A percentile compares a stretch with the other conserved stretches of the same genome.
Conservation (phyloP, 306 rosid species). For the Senna tora region DNA sequence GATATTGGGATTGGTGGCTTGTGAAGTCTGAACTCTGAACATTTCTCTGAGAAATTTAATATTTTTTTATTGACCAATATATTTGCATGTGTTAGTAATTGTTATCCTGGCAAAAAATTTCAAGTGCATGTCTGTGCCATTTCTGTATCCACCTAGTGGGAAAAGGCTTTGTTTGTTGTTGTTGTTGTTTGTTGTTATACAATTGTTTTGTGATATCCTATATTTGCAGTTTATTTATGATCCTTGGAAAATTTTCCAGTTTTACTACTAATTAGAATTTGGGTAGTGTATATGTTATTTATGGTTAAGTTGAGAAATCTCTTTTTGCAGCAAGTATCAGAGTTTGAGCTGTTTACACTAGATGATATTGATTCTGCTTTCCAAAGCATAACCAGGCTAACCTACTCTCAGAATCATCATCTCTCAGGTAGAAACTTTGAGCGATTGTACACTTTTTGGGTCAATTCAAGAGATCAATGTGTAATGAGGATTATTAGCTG, state of each 20-base stretch:
- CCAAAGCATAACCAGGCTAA: conserved; percentile 79
- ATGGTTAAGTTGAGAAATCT: conserved; percentile 35
- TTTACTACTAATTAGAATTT: not conserved
- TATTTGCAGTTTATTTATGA: not conserved
- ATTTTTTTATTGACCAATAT: not conserved
- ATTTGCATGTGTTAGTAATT: not conserved
- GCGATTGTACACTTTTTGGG: not conserved
- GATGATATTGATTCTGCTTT: conserved; percentile 96
- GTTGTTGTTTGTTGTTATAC: not conserved
- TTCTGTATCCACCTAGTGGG: too few relatives aligned
- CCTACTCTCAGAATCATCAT: conserved; percentile 95
- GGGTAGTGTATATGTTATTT: conserved; percentile 7
- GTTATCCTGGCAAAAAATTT: not conserved
- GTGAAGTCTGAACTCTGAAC: too few relatives aligned
- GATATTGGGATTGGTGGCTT: not conserved
- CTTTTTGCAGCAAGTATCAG: conserved; percentile 89
- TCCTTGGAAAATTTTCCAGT: not conserved
- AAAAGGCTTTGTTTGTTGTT: too few relatives aligned
- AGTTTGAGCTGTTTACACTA: conserved; percentile 82
- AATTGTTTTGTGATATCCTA: not conserved
- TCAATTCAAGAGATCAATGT: not conserved
- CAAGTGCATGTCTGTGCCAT: not conserved
- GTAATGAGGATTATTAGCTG: not conserved
- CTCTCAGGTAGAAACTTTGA: conserved; percentile 59
- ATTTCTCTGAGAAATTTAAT: not conserved